Evolutionary conservation across 805 yeast species (phyloP).

Genomic region (Candida dendrica): DNA sequence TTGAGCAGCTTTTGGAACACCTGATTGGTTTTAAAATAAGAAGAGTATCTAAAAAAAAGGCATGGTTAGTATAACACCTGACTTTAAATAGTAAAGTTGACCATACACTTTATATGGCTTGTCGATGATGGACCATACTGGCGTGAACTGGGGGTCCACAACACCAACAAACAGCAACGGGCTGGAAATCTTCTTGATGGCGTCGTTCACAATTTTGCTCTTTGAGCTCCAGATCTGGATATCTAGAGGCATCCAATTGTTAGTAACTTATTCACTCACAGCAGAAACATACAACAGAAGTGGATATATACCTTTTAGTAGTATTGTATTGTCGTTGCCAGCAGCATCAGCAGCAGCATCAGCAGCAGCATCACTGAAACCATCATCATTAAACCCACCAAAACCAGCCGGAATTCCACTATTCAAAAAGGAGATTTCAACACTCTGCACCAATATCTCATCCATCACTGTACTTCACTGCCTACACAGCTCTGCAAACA

Average conservation of each 20-base stretch:
- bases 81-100: too few species aligned
- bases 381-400: background rate
- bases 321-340: too few species aligned
- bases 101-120: constrained; percentile 19
- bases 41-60: constrained; percentile 14
- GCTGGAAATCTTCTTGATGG: constrained; percentile 5
- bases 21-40: constrained; percentile 6
- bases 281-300: background rate
- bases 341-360: background rate
- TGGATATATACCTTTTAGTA: constrained; percentile 4
- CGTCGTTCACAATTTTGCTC: constrained; percentile 18
- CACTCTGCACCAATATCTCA: background rate
- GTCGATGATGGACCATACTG: constrained; percentile 20
- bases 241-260: background rate
- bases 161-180: constrained; percentile 9
- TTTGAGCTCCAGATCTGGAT: constrained; percentile 19
- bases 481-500: background rate
- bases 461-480: background rate
- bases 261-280: background rate
- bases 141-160: constrained; percentile 15
- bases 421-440: background rate
- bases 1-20: constrained; percentile 12
- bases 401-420: background rate
- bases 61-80: too few species aligned
- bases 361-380: background rate